phyloP scores from a whole-genome alignment of 805 yeast species.

The Candida yuanshanica region DNA sequence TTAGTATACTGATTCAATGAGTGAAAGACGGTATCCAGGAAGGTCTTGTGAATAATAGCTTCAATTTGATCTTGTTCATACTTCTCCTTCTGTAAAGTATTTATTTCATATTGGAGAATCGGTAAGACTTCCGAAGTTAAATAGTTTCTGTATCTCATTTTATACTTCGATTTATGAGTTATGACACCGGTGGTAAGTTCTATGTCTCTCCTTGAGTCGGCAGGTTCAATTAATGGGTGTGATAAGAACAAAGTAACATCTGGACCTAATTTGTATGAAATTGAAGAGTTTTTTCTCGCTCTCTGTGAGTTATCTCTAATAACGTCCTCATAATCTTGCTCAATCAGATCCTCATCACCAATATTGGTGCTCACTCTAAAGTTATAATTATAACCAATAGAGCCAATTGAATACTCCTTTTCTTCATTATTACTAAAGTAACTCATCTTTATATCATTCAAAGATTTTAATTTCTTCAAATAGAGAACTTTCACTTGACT shows the following conservation, averaged over 20 bases:
- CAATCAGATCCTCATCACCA: background rate
- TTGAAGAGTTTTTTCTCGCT: background rate
- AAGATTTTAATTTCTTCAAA: too few relatives aligned
- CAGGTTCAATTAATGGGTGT: background rate
- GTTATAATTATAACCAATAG: background rate
- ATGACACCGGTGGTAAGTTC: background rate
- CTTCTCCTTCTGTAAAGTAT: background rate
- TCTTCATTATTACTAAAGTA: too few relatives aligned
- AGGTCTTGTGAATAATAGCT: background rate
- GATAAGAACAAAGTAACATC: background rate
- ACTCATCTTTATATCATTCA: too few relatives aligned
- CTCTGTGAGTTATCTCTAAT: background rate
- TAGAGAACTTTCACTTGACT: too few relatives aligned
- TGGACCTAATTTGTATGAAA: background rate
- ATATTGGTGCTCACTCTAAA: background rate
- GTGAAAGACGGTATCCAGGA: background rate
- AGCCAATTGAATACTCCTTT: background rate
- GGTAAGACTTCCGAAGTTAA: background rate
- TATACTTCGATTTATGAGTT: background rate
- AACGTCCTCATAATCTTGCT: background rate
- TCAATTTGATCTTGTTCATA: background rate
- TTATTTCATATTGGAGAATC: background rate
- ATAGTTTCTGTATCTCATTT: constrained; percentile 10
- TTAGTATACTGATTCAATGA: background rate
- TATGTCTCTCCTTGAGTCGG: background rate